phyloP scores from a whole-genome alignment of 805 yeast genomes.

The Scheffersomyces lignosus region DNA sequence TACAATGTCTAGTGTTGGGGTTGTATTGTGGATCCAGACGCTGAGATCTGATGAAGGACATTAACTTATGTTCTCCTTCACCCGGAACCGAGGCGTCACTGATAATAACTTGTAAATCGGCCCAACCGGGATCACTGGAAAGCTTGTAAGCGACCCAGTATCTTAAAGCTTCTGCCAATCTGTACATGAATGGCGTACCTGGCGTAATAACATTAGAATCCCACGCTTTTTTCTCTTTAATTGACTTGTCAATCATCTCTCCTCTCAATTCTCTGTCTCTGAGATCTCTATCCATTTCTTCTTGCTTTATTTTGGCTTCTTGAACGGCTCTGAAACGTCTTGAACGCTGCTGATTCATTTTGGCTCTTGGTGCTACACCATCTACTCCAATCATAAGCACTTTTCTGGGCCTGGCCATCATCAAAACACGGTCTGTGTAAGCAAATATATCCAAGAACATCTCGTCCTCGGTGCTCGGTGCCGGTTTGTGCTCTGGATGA shows the following conservation, averaged over 20 bases:
- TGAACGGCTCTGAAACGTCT: constrained; percentile 90
- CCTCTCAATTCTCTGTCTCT: constrained; percentile 64
- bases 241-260: constrained; percentile 71
- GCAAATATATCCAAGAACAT: constrained; percentile 93
- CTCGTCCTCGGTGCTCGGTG: constrained; percentile 96
- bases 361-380: constrained; percentile 98
- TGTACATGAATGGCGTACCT: constrained; percentile 97
- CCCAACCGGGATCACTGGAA: constrained; percentile 92
- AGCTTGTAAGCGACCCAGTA: constrained; percentile 93
- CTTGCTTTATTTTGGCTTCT: constrained; percentile 81
- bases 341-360: constrained; percentile 95
- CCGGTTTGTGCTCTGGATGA: constrained; percentile 94
- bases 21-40: constrained; percentile 82
- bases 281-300: constrained; percentile 63
- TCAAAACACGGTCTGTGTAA: constrained; percentile 87
- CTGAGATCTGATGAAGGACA: constrained; percentile 92
- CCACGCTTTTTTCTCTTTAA: constrained; percentile 78
- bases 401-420: constrained; percentile 94
- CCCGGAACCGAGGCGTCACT: constrained; percentile 98
- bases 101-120: constrained; percentile 79
- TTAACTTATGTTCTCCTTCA: constrained; percentile 98
- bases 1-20: constrained; percentile 94
- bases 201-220: constrained; percentile 98
- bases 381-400: constrained; percentile 94
- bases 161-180: constrained; percentile 74